Evolutionary conservation across 2,329 filamentous ascomycete genomes (phyloP), one percentile per base, ranked within the genome.

Genomic region (Alternaria angustiovoidea): DNA sequence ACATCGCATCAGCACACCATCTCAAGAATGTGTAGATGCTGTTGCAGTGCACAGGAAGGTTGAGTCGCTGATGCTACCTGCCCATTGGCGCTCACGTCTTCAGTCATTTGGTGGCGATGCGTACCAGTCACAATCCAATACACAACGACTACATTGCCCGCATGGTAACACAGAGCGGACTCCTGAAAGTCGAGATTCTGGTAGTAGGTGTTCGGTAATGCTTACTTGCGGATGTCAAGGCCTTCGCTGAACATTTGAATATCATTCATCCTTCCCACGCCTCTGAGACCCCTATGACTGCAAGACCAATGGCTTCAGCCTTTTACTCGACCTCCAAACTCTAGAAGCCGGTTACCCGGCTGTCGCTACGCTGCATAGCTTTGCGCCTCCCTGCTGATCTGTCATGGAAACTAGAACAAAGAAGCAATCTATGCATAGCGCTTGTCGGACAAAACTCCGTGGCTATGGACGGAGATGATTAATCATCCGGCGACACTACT

Each of bases 221-320:
- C 32, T 18, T 4, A 0, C 2, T 18, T n/a, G 14, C 18, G 6
- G 1, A 49, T 1, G 2, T 2, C 0, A 18, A 12, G 2, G 2
- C 6, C 20, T 5, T 16, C 2, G 14, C 20, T 1, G 30, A 11
- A 6, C 3, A 3, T n/a, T 14, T 3, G 30, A 32, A 7, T 6
- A 36, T 12, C 1, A 1, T 7, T 30, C 24, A 36, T 8, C 24
- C 18, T 20, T n/a, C 38, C 38, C 20, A 41, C 18, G 18, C 38
- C 38, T 22, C 9, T n/a, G 5, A 20, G 9, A 41, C 11, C 38
- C 18, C 38, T 36, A 36, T 36, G 38, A 20, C 38, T 0, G 38
- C 38, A 34, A 48, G 1, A 8, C 28, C 44, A 7, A 18, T 16
- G 0, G 1, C 28, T 1, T 34, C 28, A 48, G 4, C 28, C 3